phyloP scores from a whole-genome alignment of 169 alveolate genomes.

The Eimeria acervulina region DNA sequence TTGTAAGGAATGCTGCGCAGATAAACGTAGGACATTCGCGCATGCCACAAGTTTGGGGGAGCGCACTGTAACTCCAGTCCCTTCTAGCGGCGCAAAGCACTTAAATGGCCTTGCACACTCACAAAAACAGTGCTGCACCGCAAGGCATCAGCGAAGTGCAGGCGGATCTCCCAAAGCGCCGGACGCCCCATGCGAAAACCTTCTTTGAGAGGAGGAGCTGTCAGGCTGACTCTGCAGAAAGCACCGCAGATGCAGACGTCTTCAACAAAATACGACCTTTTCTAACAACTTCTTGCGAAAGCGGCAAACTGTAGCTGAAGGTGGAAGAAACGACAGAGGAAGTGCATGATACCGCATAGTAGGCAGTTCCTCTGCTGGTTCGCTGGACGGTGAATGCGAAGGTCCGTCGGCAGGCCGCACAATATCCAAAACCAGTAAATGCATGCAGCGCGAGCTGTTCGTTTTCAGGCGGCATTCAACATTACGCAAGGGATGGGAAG shows the following conservation, averaged over 20 bases:
- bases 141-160: constrained; percentile 65
- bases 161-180: constrained; percentile 69
- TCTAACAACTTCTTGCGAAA: not conserved
- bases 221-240: constrained; percentile 62
- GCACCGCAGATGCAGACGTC: not conserved
- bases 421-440: constrained; percentile 47
- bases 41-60: not conserved
- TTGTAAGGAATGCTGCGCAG: constrained; percentile 56
- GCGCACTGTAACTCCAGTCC: not conserved
- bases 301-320: not conserved
- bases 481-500: constrained; percentile 67
- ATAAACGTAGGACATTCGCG: not conserved
- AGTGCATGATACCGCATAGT: constrained; percentile 37
- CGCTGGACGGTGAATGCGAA: constrained; percentile 50
- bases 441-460: constrained; percentile 74
- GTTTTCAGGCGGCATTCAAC: constrained; percentile 69
- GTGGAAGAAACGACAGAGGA: not conserved
- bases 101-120: not conserved
- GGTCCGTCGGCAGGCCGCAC: constrained; percentile 59
- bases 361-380: not conserved
- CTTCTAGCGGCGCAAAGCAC: not conserved
- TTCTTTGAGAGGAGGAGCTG: constrained; percentile 58
- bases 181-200: constrained; percentile 38
- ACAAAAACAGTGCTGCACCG: constrained; percentile 58
- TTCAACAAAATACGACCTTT: not conserved